Percentiles rank a stretch among this genome's conserved stretches.
These are phyloP conservation scores for Wickerhamomyces sp. DNA, from an alignment of 1,139 yeast species.

Conservation along the genomic window DNA sequence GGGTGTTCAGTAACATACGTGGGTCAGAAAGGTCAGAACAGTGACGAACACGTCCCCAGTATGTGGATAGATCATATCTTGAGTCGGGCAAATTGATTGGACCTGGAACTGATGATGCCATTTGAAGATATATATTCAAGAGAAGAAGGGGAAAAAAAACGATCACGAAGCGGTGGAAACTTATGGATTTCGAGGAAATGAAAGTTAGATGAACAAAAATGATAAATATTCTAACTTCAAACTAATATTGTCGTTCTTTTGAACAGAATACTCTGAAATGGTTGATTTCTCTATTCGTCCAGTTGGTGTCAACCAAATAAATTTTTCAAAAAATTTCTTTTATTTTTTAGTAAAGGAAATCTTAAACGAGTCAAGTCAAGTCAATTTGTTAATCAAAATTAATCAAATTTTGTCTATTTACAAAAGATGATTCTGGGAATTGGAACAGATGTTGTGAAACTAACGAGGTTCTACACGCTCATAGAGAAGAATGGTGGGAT, in stretches of 20 bases:
- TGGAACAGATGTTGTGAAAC: constrained; percentile 59
- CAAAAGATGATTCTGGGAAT: constrained; percentile 35
- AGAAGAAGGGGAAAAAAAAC: too few relatives aligned
- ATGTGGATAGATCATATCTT: constrained; percentile 70
- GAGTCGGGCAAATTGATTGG: constrained; percentile 75
- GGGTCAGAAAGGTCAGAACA: constrained; percentile 94
- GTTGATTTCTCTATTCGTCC: too few relatives aligned
- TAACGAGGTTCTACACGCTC: constrained; percentile 45
- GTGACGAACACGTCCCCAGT: constrained; percentile 91
- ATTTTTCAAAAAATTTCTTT: too few relatives aligned
- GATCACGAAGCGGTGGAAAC: not conserved
- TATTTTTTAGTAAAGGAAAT: too few relatives aligned
- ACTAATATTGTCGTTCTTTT: too few relatives aligned
- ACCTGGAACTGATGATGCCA: constrained; percentile 90
- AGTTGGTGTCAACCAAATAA: too few relatives aligned
- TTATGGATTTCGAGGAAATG: not conserved
- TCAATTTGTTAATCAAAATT: constrained; percentile 1
- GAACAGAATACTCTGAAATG: too few relatives aligned
- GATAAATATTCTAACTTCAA: too few relatives aligned
- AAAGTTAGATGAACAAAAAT: not conserved
- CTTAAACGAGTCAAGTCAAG: not conserved
- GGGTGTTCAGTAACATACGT: constrained; percentile 73
- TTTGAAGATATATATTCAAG: too few relatives aligned
- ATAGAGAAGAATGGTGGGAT: constrained; percentile 31
- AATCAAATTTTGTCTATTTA: not conserved